Base-by-base conservation (phyloP, 1,139 yeast genomes). In the Saccharomycopsis crataegensis region DNA sequence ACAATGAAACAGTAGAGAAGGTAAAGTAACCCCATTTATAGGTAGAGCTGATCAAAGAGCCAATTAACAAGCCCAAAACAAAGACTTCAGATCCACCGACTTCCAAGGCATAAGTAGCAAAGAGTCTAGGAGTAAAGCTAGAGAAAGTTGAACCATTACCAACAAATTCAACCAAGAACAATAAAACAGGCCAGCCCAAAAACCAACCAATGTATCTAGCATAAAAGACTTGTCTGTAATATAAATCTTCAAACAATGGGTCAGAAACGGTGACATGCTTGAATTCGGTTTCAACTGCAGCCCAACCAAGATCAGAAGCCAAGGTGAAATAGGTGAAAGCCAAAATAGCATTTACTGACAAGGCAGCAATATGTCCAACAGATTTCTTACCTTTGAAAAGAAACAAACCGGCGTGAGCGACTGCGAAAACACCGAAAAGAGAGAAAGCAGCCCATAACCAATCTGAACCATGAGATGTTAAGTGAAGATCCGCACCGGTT, bases 371-470 rank as follows among this genome's bases (percentile, higher is more conserved):
- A 51, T 71, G 72, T 8, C 45, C 54, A 49, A 56, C 46, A 9
- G 51, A 52, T 22, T 53, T 50, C 50, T 50, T 56, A 28, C 54
- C 57, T 48, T 76, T 70, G 47, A 69, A 67, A 50, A 71, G 69
- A 58, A 74, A 74, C 42, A 73, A 60, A 34, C 64, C 66, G 9
- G 72, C 72, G 62, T 78, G 76, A 46, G 66, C 62, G 31, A 81
- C 53, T 12, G 81, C 65, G 8, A 75, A 64, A 2, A 75, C 54
- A 12, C 74, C 73, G 63, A 82, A 79, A 44, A 76, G 48, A 1
- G 79, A 65, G 62, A 83, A 81, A 17, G 73, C 85, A 1, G 89
- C 78, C 88, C 88, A 83, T 59, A 79, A 72, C 87, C 87, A 83
- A 64, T 79, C 79, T 7, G 86, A 79, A 62, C 89, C 89, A 60